These are phyloP conservation scores for Amphirosellinia nigrospora DNA, from an alignment of 495 filamentous ascomycete genomes.

Conservation along the genomic window DNA sequence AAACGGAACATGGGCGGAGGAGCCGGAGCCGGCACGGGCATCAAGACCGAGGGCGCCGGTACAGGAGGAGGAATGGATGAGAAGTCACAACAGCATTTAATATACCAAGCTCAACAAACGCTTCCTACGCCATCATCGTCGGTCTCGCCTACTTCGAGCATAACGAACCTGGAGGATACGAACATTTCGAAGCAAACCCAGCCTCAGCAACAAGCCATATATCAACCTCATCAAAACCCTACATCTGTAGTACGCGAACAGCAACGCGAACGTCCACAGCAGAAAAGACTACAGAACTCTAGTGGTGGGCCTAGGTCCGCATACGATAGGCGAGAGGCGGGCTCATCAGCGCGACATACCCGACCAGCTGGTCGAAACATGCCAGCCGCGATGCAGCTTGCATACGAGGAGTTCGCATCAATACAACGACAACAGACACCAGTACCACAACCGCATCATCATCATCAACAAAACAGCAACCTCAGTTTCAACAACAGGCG, in stretches of 20 bases:
- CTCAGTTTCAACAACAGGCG: background rate
- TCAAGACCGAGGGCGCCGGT: slow-evolving; percentile 6
- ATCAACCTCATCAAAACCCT: slow-evolving; percentile 9
- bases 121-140: slow-evolving; percentile 23
- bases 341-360: slow-evolving; percentile 12
- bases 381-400: slow-evolving; percentile 20
- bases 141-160: slow-evolving; percentile 15
- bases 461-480: slow-evolving; percentile 16
- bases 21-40: background rate
- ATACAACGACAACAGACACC: slow-evolving; percentile 19
- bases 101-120: slow-evolving; percentile 19
- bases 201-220: background rate
- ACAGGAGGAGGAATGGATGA: slow-evolving; percentile 1
- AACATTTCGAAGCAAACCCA: slow-evolving; percentile 2
- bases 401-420: slow-evolving; percentile 26
- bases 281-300: slow-evolving; percentile 20
- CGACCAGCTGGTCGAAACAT: slow-evolving; percentile 2
- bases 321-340: slow-evolving; percentile 22
- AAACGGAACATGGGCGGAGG: slow-evolving; percentile 12
- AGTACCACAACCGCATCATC: background rate
- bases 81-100: slow-evolving; percentile 19
- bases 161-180: background rate
- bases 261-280: slow-evolving; percentile 20
- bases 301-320: slow-evolving; percentile 18
- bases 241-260: slow-evolving; percentile 13